phyloP scores from a whole-genome alignment of 1,284 basidiomycete species.

The Puccinia triticina region DNA sequence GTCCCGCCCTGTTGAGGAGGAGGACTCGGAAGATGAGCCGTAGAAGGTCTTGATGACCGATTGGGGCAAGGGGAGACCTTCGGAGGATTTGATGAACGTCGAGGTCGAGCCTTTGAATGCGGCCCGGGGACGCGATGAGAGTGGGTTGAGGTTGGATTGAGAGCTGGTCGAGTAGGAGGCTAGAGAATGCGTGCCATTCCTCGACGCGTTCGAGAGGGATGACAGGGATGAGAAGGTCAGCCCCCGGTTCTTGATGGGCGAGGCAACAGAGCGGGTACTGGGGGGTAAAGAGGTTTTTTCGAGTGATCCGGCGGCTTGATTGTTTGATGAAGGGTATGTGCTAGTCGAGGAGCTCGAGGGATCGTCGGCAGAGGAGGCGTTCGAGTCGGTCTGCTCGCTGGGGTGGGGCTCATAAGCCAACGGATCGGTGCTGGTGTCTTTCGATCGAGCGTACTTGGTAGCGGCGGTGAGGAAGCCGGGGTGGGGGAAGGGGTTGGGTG shows the following conservation, averaged over 20 bases:
- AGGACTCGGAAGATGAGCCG: conserved; percentile 65
- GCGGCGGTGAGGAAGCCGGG: conserved; percentile 36
- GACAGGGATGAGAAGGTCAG: conserved; percentile 26
- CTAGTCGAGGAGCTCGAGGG: not conserved
- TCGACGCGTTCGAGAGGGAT: not conserved
- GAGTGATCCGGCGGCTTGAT: not conserved
- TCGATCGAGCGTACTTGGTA: conserved; percentile 28
- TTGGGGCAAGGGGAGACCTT: conserved; percentile 53
- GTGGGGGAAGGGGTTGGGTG: conserved; percentile 39
- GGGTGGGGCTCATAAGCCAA: not conserved
- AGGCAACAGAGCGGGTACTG: not conserved
- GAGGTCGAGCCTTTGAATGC: conserved; percentile 55
- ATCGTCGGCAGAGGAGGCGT: conserved; percentile 21
- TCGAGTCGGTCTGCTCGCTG: conserved; percentile 26
- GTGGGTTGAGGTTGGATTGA: conserved; percentile 16
- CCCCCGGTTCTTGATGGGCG: conserved; percentile 13
- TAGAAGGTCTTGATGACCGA: conserved; percentile 52
- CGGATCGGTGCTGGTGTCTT: conserved; percentile 14
- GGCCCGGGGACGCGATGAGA: conserved; percentile 52
- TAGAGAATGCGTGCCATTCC: not conserved
- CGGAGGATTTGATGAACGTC: conserved; percentile 53
- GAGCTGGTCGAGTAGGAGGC: not conserved
- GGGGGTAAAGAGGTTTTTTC: not conserved
- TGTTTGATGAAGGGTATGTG: not conserved
- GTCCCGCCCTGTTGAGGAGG: not conserved